Percentiles rank a stretch among this genome's conserved stretches.
Conservation (phyloP, 176 grass and related monocot genomes). For the Musa beccarii region DNA sequence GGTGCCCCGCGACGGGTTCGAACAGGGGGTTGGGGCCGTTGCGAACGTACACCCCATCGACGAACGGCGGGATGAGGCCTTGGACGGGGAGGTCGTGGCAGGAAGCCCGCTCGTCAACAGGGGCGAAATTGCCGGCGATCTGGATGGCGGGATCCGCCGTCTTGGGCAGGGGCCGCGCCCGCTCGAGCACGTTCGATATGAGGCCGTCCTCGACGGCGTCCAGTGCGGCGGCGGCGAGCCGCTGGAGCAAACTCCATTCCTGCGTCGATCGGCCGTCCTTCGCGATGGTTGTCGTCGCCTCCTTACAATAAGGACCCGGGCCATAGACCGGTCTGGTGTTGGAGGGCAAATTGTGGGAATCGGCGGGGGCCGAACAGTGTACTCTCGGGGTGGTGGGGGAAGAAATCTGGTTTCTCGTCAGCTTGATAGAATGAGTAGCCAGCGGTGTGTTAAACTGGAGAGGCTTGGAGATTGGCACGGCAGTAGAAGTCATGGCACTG, state of each 20-base stretch:
- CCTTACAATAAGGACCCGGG: too few relatives aligned
- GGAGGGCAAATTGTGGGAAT: too few relatives aligned
- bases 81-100: conserved; percentile 20
- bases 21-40: conserved; percentile 80
- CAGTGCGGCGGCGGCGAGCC: conserved; percentile 32
- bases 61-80: conserved; percentile 30
- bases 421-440: background rate
- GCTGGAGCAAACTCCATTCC: conserved; percentile 55
- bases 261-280: background rate
- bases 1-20: conserved; percentile 55
- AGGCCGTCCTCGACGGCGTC: conserved; percentile 42
- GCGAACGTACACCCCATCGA: conserved; percentile 67
- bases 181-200: conserved; percentile 41
- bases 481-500: background rate
- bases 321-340: too few relatives aligned
- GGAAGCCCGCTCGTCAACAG: conserved; percentile 38
- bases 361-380: too few relatives aligned
- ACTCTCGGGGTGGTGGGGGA: too few relatives aligned
- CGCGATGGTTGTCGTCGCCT: background rate
- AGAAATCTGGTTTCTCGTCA: background rate
- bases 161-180: conserved; percentile 32
- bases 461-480: background rate
- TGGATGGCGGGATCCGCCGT: conserved; percentile 58
- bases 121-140: conserved; percentile 81
- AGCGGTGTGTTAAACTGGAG: background rate